These are phyloP conservation scores for Irineochytrium annulatum DNA, from an alignment of 192 early-diverging fungal genomes.

Conservation along the genomic window DNA sequence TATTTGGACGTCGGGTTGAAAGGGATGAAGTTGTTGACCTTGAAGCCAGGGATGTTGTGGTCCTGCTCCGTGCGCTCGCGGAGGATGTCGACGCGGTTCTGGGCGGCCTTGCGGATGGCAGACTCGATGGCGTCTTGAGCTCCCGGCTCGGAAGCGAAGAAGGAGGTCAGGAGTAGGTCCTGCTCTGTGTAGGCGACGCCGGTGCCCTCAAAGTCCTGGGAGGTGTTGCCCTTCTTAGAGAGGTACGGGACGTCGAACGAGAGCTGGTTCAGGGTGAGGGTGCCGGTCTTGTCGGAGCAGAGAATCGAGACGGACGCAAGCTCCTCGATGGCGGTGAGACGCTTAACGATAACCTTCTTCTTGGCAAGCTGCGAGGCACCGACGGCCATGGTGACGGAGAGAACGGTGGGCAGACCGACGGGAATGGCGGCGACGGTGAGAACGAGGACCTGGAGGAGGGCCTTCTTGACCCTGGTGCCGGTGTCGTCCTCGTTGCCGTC, in stretches of 20 bases:
- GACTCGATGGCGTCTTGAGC: constrained; percentile 86
- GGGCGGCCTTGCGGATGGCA: constrained; percentile 79
- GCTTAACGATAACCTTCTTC: constrained; percentile 90
- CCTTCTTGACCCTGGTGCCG: constrained; percentile 16
- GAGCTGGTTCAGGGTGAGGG: constrained; percentile 85
- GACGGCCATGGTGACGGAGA: constrained; percentile 93
- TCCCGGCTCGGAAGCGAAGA: constrained; percentile 78
- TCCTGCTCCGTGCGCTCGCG: constrained; percentile 47
- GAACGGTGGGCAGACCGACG: constrained; percentile 86
- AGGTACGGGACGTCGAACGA: constrained; percentile 79
- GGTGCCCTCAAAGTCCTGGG: constrained; percentile 60
- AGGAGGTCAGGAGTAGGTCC: constrained; percentile 77
- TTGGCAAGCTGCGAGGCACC: constrained; percentile 82
- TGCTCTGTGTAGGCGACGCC: constrained; percentile 49
- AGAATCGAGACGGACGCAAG: constrained; percentile 82
- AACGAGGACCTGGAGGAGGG: constrained; percentile 67
- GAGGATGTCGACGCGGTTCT: constrained; percentile 69
- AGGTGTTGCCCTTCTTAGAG: constrained; percentile 43
- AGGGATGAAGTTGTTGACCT: constrained; percentile 80
- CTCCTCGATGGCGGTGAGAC: constrained; percentile 86
- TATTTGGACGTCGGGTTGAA: constrained; percentile 90
- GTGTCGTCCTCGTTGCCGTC: constrained; percentile 41
- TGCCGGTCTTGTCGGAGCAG: constrained; percentile 69
- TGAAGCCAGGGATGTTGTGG: constrained; percentile 77
- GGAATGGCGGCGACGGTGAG: constrained; percentile 89